Percentiles rank a stretch among this genome's conserved stretches.
These are phyloP conservation scores for Extremus antarcticus DNA, from an alignment of 495 filamentous ascomycete genomes.

Conservation along the genomic window DNA sequence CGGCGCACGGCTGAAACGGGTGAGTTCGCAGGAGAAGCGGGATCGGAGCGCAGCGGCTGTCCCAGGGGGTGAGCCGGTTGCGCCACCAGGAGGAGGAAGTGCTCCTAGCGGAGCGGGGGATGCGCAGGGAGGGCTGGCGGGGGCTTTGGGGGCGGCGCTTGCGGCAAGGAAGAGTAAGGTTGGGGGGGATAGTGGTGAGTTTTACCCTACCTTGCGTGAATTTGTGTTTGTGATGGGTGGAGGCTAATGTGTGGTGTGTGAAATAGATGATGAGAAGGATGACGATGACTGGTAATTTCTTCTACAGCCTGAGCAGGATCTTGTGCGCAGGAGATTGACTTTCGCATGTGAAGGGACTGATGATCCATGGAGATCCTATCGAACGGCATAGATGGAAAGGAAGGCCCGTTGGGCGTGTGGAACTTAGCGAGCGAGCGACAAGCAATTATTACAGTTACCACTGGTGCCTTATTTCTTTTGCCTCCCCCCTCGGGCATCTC, in stretches of 20 bases:
- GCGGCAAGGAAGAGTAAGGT: slow-evolving; percentile 82
- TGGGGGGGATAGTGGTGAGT: slow-evolving; percentile 72
- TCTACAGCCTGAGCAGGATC: too few relatives aligned
- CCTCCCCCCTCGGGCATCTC: too few relatives aligned
- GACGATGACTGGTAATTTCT: slow-evolving; percentile 22
- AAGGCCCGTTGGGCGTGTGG: background rate
- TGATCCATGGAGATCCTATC: too few relatives aligned
- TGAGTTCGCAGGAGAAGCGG: slow-evolving; percentile 61
- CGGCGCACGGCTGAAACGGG: slow-evolving; percentile 64
- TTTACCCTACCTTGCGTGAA: background rate
- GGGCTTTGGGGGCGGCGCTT: slow-evolving; percentile 70
- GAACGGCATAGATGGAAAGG: too few relatives aligned
- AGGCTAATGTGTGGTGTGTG: background rate
- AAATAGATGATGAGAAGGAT: slow-evolving; percentile 22
- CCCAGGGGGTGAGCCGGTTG: slow-evolving; percentile 33
- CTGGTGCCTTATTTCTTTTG: background rate
- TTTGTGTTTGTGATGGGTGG: background rate
- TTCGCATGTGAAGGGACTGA: too few relatives aligned
- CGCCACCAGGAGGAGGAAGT: slow-evolving; percentile 13
- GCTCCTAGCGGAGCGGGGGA: slow-evolving; percentile 46
- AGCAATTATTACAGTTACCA: background rate
- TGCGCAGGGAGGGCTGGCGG: slow-evolving; percentile 56
- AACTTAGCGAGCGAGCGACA: background rate
- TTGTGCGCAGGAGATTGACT: too few relatives aligned
- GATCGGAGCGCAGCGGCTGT: slow-evolving; percentile 69